These are phyloP conservation scores for Annulohypoxylon maeteangense DNA, from an alignment of 495 filamentous ascomycete genomes.

Conservation along the genomic window DNA sequence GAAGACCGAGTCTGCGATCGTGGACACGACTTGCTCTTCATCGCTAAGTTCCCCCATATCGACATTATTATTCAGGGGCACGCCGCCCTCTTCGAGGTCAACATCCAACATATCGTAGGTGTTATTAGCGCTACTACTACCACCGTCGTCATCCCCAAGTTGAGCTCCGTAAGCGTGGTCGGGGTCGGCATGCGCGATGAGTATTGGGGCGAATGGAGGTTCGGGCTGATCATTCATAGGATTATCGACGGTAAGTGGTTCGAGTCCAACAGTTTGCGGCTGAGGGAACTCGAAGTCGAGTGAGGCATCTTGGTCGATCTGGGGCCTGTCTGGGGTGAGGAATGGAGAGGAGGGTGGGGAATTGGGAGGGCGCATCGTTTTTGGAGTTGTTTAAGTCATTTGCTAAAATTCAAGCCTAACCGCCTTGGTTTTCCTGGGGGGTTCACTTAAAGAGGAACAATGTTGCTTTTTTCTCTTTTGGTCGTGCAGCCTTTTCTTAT, in stretches of 20 bases:
- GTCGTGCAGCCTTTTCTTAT: conserved; percentile 33
- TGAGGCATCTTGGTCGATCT: conserved; percentile 40
- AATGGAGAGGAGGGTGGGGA: conserved; percentile 37
- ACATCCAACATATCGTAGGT: conserved; percentile 42
- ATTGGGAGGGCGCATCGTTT: conserved; percentile 46
- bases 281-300: conserved; percentile 22
- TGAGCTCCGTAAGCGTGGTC: conserved; percentile 29
- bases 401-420: conserved; percentile 43
- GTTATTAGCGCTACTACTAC: conserved; percentile 28
- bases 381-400: conserved; percentile 41
- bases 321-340: conserved; percentile 43
- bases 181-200: conserved; percentile 28
- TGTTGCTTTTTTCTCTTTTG: conserved; percentile 28
- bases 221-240: conserved; percentile 36
- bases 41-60: conserved; percentile 45
- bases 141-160: conserved; percentile 36
- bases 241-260: conserved; percentile 25
- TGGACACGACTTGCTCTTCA: conserved; percentile 18
- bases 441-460: conserved; percentile 27
- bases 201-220: conserved; percentile 4
- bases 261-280: conserved; percentile 34
- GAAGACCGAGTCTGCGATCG: conserved; percentile 31
- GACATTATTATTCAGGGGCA: conserved; percentile 36
- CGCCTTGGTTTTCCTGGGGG: conserved; percentile 39
- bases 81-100: conserved; percentile 44